Conservation (phyloP, 164 flowering plant species). For the Euptelea pleiosperma region DNA sequence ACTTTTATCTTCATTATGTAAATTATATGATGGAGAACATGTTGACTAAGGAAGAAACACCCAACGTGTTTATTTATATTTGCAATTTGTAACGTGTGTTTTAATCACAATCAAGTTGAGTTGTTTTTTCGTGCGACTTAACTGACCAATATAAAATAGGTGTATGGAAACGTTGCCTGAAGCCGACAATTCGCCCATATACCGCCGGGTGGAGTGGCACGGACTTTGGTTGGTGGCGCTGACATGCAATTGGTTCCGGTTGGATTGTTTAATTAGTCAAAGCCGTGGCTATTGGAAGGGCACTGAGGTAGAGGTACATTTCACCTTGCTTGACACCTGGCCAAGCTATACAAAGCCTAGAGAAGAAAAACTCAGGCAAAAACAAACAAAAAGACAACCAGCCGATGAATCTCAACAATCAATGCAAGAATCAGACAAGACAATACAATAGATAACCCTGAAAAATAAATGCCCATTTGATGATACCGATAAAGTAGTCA, state of each 20-base stretch:
- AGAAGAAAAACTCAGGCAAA: conserved; percentile 29
- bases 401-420: conserved; percentile 36
- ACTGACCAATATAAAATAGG: too few relatives aligned
- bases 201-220: neutral
- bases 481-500: conserved; percentile 28
- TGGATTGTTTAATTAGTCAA: too few relatives aligned
- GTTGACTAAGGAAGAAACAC: too few relatives aligned
- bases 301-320: conserved; percentile 1
- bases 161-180: conserved; percentile 4
- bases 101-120: too few relatives aligned
- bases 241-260: neutral
- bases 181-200: conserved; percentile 5
- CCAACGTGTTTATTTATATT: too few relatives aligned
- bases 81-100: too few relatives aligned
- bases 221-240: neutral
- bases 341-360: conserved; percentile 1
- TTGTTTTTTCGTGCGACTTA: too few relatives aligned
- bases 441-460: conserved; percentile 8
- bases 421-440: conserved; percentile 37
- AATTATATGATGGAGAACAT: too few relatives aligned
- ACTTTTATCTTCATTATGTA: too few relatives aligned
- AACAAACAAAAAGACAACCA: conserved; percentile 41
- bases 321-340: conserved; percentile 1
- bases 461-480: conserved; percentile 17
- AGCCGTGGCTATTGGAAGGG: conserved; percentile 5